Evolutionary conservation across 306 rosid genomes (phyloP), one percentile per base, ranked within the genome.

Genomic region (Quillaja saponaria): DNA sequence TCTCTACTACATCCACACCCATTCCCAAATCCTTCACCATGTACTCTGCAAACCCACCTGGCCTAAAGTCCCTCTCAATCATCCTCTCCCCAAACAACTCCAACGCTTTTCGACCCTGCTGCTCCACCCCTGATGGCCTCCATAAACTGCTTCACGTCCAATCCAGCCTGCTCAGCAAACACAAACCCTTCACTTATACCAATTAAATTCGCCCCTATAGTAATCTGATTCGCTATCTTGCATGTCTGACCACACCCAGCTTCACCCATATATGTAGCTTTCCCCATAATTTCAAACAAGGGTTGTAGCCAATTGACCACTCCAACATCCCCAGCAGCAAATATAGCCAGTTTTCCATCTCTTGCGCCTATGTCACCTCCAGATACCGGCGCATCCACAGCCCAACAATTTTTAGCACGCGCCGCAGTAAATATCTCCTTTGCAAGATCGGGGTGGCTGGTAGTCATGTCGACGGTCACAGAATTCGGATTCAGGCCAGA

Each of bases 11-110:
- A 71, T 85, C 76, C 40, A 87, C 85, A 0, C 85, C 95, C 97
- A 90, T 82, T 7, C 97, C 97, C 76, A 90, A 61, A 72, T 90
- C 97, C 86, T 87, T 90, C 62, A 90, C 90, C 76, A 78, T 77
- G 55, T 90, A 90, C 80, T 85, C 97, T 0, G 73, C 82, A 48
- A 73, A 79, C 51, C 88, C 87, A 21, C 97, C 97, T 0, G 94
- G 81, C 65, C 82, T 59, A 20, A 81, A 90, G 41, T 90, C 95
- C 62, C 69, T 72, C 44, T 49, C 53, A 6, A 87, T 72, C 75
- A 85, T 83, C 71, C 97, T 86, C 77, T 81, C 83, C 34, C 88
- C 95, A 19, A 78, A 85, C 60, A 87, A 49, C 68, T 83, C 97
- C 84, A 87, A 52, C 0, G 76, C 97, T 62, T 55, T 85, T 0